Conservation (phyloP, 805 yeast genomes). For the Saccharomycopsis vini region DNA sequence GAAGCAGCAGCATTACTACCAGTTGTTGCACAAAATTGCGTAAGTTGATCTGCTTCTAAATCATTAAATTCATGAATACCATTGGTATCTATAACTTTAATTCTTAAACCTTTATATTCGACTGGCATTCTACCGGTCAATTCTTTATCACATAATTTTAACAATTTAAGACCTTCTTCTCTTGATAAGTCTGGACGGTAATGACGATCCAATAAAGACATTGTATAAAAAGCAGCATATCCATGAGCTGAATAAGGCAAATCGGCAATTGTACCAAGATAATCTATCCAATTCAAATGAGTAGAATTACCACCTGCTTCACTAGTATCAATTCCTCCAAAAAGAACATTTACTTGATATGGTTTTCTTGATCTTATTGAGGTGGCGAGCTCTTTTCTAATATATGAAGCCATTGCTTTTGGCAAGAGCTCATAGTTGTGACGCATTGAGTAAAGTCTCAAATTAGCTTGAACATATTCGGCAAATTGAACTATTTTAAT, state of each 20-base stretch:
- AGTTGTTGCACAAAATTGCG: too few relatives aligned
- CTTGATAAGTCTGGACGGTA: slow-evolving; percentile 66
- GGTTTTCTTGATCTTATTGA: slow-evolving; percentile 92
- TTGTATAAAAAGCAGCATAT: slow-evolving; percentile 92
- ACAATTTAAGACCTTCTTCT: slow-evolving; percentile 71
- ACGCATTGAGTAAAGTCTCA: slow-evolving; percentile 79
- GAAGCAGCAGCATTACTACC: too few relatives aligned
- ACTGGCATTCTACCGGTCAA: slow-evolving; percentile 80
- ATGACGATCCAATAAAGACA: slow-evolving; percentile 85
- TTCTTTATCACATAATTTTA: slow-evolving; percentile 68
- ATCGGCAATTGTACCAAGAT: slow-evolving; percentile 83
- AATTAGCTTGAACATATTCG: slow-evolving; percentile 87
- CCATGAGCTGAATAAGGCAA: slow-evolving; percentile 98
- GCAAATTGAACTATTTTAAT: slow-evolving; percentile 78
- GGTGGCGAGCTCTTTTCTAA: slow-evolving; percentile 80
- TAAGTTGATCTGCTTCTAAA: too few relatives aligned
- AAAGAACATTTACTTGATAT: slow-evolving; percentile 82
- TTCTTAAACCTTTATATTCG: slow-evolving; percentile 81
- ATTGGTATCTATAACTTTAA: slow-evolving; percentile 57
- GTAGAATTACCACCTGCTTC: slow-evolving; percentile 38
- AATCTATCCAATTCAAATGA: slow-evolving; percentile 80
- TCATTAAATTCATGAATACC: slow-evolving; percentile 31
- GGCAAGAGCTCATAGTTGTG: slow-evolving; percentile 77
- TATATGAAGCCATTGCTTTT: slow-evolving; percentile 77
- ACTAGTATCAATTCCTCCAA: slow-evolving; percentile 72